Base-by-base conservation (phyloP, 805 yeast genomes). In the Starmerella cellae region DNA sequence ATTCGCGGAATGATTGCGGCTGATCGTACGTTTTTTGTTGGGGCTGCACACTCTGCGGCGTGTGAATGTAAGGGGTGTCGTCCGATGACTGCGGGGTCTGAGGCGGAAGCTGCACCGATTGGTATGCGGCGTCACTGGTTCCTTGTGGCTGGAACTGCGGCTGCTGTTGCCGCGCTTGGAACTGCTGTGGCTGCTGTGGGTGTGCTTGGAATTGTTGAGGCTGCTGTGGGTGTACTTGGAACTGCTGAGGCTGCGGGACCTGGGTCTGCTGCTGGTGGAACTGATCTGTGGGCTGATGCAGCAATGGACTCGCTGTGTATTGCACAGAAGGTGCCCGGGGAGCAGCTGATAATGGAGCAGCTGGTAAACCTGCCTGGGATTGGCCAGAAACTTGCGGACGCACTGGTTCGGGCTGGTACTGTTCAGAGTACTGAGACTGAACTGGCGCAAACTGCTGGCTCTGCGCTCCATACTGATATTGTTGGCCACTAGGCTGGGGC, bases 211-310 rank as follows among this genome's bases (percentile, higher is more conserved):
- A 24, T 6, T 11, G n/a, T n/a, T n/a, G 20, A 16, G 4, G 23
- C 9, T 22, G 37, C 32, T 10, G 41, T 9, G 18, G 20, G 20
- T 31, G 33, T 6, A 21, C 28, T 14, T 4, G 9, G 13, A 4
- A 23, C 28, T 11, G 29, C 19, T 21, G 29, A 16, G 19, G 4
- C 23, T 24, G 29, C n/a, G 38, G 36, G 22, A 34, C 27, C 30
- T 20, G 45, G 28, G 21, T 9, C 24, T 17, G 43, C 34, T 19
- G 41, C 16, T 28, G 31, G n/a, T n/a, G 13, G n/a, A 9, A 28
- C 31, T 29, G 17, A 32, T 34, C 39, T 19, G 38, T 3, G 26
- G 5, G 5, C 31, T n/a, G n/a, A n/a, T n/a, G n/a, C n/a, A n/a
- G n/a, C n/a, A n/a, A n/a, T n/a, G n/a, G n/a, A n/a, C n/a, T n/a